Percentiles rank a stretch among this genome's conserved stretches.
phyloP scores from a whole-genome alignment of 164 flowering plant species.

The Houttuynia cordata region DNA sequence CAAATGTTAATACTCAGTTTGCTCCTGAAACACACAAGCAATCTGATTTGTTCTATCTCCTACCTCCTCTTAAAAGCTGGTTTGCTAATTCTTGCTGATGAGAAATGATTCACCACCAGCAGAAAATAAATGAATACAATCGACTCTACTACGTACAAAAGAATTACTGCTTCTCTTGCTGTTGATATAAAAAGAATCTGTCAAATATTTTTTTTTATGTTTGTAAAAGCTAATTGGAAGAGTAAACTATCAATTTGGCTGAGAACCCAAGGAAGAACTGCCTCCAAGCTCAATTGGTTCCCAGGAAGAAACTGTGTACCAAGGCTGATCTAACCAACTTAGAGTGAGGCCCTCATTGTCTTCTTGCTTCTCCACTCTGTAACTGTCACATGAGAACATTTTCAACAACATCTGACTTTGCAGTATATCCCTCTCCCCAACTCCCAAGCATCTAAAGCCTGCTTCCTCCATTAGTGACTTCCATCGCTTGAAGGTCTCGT shows the following conservation, averaged over 20 bases:
- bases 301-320: constrained; percentile 91
- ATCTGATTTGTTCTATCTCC: neutral
- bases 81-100: neutral
- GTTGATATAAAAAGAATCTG: neutral
- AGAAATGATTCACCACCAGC: neutral
- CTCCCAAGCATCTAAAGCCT: constrained; percentile 41
- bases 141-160: neutral
- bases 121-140: too few species aligned
- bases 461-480: constrained; percentile 51
- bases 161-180: neutral
- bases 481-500: constrained; percentile 57
- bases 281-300: constrained; percentile 50
- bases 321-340: constrained; percentile 69
- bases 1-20: neutral
- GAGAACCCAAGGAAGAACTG: constrained; percentile 45
- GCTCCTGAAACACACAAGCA: neutral
- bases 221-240: neutral
- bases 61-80: neutral
- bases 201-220: neutral
- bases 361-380: constrained; percentile 34
- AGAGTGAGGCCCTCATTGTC: constrained; percentile 49
- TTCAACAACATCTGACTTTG: constrained; percentile 72
- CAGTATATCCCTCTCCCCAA: constrained; percentile 49
- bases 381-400: constrained; percentile 50
- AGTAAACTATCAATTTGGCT: constrained; percentile 28